Base-by-base conservation (phyloP, 306 rosid species). In the Vicia faba region DNA sequence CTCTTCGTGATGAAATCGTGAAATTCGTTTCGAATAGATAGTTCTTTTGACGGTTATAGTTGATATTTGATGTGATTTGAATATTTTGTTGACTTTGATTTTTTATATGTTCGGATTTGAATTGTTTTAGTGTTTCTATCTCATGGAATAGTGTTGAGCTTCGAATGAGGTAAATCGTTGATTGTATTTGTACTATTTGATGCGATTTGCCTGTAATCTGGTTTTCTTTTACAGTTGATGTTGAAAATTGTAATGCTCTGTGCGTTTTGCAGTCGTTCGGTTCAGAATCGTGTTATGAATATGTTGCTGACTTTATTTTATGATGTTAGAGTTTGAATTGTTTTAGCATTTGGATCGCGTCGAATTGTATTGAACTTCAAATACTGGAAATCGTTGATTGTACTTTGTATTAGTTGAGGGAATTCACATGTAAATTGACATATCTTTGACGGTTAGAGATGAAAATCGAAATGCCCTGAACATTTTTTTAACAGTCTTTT, bases 111-210 rank as follows among this genome's bases (percentile, higher is more conserved):
- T 44, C 26, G 28, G 45, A 75, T 40, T 38, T 46, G 26, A 14
- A 62, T 31, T 80, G 45, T 67, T 36, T 62, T 62, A 54, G 70
- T 81, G 72, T 63, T 68, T 23, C 15, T 12, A 60, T 66, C 76
- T 63, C 50, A 68, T 75, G 63, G 25, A 49, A 65, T 66, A 6
- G 6, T 13, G 45, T 65, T 54, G 78, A 53, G 28, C 68, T 53
- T 39, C n/a, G 8, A 43, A 61, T 46, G 31, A 60, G 0, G 39
- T 48, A 54, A 64, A 64, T 64, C 7, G 18, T 18, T 26, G 46
- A 45, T 54, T 26, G 55, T 55, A 55, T 11, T 55, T 5, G 15
- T 55, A 5, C 1, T 55, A 6, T 54, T 11, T 0, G 36, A 25
- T 55, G 11, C 61, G 6, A 64, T 73, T 69, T 29, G 2, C 43